Evolutionary conservation across 192 early-diverging fungal species (phyloP), one percentile per base, ranked within the genome.

Genomic region (Linnemannia hyalina): DNA sequence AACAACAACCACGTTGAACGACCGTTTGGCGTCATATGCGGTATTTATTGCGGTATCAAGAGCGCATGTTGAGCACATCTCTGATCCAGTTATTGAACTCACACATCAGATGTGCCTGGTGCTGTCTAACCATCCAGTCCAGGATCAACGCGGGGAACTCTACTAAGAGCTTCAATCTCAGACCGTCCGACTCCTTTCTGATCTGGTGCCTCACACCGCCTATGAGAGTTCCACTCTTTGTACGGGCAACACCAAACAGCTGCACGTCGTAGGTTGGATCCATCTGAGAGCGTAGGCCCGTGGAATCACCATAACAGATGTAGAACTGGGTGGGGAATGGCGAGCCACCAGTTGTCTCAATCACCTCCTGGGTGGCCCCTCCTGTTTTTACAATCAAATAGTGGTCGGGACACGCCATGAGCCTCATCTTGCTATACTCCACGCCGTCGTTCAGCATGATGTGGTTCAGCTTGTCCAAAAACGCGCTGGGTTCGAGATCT

Each of bases 41-140:
- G 36, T 68, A 0, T 70, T 11, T 40, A 70, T 70, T 70, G 20
- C 11, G 20, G 35, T 6, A 23, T 57, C 55, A 57, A 3, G 55
- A n/a, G 55, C 49, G 73, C 73, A 55, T 74, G 13, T 1, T 49
- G 49, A 74, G 73, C 29, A 74, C 73, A 13, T 74, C 49, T 52
- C 73, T 74, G 47, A 74, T 32, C 73, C 73, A 74, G 73, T 52
- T 54, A 11, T 74, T 74, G 73, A 74, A 54, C 73, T 74, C 73
- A 36, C 73, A 74, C 73, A 74, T 26, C n/a, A 74, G 47, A 55
- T 74, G 73, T 74, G 22, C 16, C 73, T 74, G 73, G 16, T 74
- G 73, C 73, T 74, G 49, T 52, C 49, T 47, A 54, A 74, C 16
- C 47, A 74, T 47, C 42, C 47, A 47, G 11, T 55, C 11, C 35